Conservation (phyloP, 2,329 filamentous ascomycete genomes). For the Epichloe festucae region DNA sequence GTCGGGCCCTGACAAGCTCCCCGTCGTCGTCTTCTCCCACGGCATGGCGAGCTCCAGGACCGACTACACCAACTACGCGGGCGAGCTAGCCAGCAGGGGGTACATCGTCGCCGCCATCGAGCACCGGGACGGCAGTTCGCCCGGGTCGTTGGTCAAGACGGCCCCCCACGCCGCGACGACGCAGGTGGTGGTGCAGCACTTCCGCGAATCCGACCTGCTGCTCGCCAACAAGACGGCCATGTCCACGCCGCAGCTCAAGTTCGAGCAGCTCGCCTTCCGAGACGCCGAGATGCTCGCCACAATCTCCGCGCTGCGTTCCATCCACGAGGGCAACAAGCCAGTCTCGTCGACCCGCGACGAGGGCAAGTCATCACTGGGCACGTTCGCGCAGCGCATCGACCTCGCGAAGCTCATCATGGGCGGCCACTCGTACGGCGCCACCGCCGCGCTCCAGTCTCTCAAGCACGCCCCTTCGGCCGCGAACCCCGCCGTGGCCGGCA, state of each 20-base stretch:
- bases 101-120: conserved; percentile 36
- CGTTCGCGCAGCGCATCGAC: conserved; percentile 42
- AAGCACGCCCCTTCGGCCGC: conserved; percentile 26
- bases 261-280: conserved; percentile 35
- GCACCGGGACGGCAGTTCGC: conserved; percentile 38
- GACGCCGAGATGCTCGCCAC: conserved; percentile 36
- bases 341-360: conserved; percentile 32
- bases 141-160: conserved; percentile 27
- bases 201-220: conserved; percentile 22
- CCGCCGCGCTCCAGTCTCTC: conserved; percentile 47
- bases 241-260: conserved; percentile 26
- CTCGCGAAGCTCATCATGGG: conserved; percentile 39
- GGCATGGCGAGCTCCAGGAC: conserved; percentile 36
- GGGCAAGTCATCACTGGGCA: conserved; percentile 29
- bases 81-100: conserved; percentile 36
- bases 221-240: conserved; percentile 16
- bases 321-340: conserved; percentile 24
- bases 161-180: conserved; percentile 16
- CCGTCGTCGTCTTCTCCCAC: conserved; percentile 38
- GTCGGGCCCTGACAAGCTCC: conserved; percentile 16
- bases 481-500: conserved; percentile 36
- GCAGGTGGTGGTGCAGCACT: conserved; percentile 21
- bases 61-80: conserved; percentile 38
- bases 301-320: conserved; percentile 25
- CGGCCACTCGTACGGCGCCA: conserved; percentile 56